phyloP scores from a whole-genome alignment of 345 rosid genomes.

The Camelina hispida region DNA sequence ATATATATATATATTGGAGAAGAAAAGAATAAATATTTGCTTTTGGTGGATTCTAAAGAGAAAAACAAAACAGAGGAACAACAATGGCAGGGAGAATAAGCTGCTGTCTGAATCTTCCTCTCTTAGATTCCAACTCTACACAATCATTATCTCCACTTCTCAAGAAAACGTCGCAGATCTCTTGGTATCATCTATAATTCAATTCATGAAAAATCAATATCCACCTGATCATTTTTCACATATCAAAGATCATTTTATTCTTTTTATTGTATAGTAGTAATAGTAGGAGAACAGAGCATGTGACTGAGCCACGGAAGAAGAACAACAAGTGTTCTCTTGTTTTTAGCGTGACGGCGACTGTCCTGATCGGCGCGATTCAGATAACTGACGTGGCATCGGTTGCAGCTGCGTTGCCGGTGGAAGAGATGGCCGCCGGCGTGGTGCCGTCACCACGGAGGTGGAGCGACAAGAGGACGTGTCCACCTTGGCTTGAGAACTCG shows the following conservation, averaged over 20 bases:
- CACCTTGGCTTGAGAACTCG: constrained; percentile 56
- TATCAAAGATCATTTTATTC: neutral
- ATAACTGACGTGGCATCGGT: constrained; percentile 25
- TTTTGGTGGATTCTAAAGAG: constrained; percentile 39
- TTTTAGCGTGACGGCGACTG: constrained; percentile 38
- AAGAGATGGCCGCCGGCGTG: neutral
- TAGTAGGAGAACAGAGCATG: constrained; percentile 36
- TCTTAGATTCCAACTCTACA: constrained; percentile 26
- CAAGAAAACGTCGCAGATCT: constrained; percentile 15
- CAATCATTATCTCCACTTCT: constrained; percentile 19
- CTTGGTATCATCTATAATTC: constrained; percentile 23
- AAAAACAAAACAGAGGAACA: constrained; percentile 19
- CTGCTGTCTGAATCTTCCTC: constrained; percentile 57
- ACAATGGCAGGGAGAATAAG: constrained; percentile 50
- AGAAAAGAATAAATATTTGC: constrained; percentile 8
- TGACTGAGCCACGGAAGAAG: constrained; percentile 26
- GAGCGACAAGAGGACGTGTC: constrained; percentile 66
- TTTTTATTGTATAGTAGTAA: neutral
- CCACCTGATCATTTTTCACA: neutral
- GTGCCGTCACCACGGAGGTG: constrained; percentile 41
- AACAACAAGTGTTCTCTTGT: constrained; percentile 15
- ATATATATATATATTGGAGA: neutral
- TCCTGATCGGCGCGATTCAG: neutral
- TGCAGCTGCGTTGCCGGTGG: constrained; percentile 31
- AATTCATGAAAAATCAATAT: neutral